Base-by-base conservation (phyloP, 805 yeast species). In the Metschnikowia amazonensis region DNA sequence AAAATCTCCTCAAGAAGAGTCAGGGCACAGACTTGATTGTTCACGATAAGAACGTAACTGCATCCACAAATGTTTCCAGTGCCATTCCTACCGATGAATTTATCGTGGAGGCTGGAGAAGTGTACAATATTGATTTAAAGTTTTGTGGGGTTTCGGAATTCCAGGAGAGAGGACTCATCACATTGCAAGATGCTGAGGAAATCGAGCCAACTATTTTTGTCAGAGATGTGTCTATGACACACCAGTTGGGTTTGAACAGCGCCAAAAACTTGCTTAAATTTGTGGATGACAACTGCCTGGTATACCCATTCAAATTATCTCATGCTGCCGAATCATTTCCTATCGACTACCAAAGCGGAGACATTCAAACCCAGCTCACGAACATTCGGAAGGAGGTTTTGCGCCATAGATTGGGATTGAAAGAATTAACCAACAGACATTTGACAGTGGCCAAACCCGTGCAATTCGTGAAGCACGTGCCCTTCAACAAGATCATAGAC, bases 251-350 rank as follows among this genome's bases (percentile, higher is more conserved):
- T 60, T 72, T 92, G 57, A 82, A 78, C 61, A 74, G 87, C 20
- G 76, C 96, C 8, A 80, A 96, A 64, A 77, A 75, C 50, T 73
- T 89, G 45, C 73, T 90, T 53, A 73, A 80, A 28, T 77, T 77
- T 49, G 79, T 88, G 53, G 96, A 89, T 66, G 80, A 77, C 55
- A 71, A 77, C 39, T 74, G 79, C 55, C 86, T 96, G 23, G 98
- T 94, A 28, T 92, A 80, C 66, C 98, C 99, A 46, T 88, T 92
- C 75, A 92, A 89, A 67, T 75, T 90, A 55, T 75, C 89, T 31
- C 84, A 87, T 66, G 69, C 87, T 38, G 76, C 88, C 13, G 71
- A 74, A 20, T 57, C 65, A 33, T 84, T 83, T 76, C 90, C 90
- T 45, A 64, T 83, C 20, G 67, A 76, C 38, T 41, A 45, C 18